phyloP scores from a whole-genome alignment of 257 asterid species.

The Solanum neorickii region DNA sequence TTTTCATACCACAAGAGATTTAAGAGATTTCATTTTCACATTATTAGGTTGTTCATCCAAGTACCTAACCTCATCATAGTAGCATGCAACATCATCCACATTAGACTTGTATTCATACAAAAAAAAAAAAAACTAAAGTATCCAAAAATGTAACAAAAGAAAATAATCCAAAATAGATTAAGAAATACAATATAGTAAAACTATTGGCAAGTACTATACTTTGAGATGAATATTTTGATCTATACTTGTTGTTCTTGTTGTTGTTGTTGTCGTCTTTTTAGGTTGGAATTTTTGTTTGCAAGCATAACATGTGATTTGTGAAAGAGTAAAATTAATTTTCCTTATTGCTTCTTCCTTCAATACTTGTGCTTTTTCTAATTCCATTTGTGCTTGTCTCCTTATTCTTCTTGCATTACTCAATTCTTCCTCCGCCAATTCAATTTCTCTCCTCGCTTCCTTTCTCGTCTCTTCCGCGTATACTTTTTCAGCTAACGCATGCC shows the following conservation, averaged over 20 bases:
- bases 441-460: constrained; percentile 38
- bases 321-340: constrained; percentile 32
- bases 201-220: not conserved
- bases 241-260: not conserved
- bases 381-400: constrained; percentile 47
- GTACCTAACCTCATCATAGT: not conserved
- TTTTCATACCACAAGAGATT: not conserved
- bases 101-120: not conserved
- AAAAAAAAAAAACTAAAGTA: not conserved
- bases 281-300: constrained; percentile 42
- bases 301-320: constrained; percentile 52
- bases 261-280: not conserved
- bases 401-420: constrained; percentile 49
- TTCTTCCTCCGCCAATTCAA: constrained; percentile 53
- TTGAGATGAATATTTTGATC: not conserved
- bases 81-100: not conserved
- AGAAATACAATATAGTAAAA: not conserved
- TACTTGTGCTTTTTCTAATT: constrained; percentile 41
- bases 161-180: not conserved
- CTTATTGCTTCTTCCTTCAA: constrained; percentile 37
- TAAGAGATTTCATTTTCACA: not conserved
- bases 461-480: constrained; percentile 59
- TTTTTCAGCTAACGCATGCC: constrained; percentile 49
- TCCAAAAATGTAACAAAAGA: not conserved
- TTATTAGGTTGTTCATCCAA: not conserved